Evolutionary conservation across 2,329 filamentous ascomycete genomes (phyloP), one percentile per base, ranked within the genome.

Genomic region (Clarireedia sp.): DNA sequence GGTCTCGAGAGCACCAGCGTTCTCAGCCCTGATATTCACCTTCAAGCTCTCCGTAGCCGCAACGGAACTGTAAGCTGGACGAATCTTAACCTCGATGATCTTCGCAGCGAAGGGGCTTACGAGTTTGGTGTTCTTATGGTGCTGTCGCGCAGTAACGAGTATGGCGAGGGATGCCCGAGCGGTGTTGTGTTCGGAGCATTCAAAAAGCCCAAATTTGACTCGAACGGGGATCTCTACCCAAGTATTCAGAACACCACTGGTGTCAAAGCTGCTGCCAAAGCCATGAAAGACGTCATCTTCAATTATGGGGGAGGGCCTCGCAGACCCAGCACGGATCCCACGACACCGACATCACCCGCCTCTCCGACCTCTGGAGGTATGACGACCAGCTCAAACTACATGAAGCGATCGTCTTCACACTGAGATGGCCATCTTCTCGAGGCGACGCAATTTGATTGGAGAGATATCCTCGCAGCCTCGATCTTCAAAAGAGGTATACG

Each of bases 301-400:
- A 40, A 36, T 23, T 21, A 44, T 36, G 41, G 10, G 16, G 45
- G 24, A 44, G 38, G 24, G 24, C 5, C 29, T 19, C 48, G 51
- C 43, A 40, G 12, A 47, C 50, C 36, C 45, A 48, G 24, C n/a
- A 52, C 55, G 0, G 51, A 48, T 44, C 54, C 49, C 1, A 51
- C 56, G 29, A 47, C 58, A 23, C 19, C 48, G 9, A 51, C 19
- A 12, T 17, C 48, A 21, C 43, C 19, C 6, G n/a, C 36, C 23
- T 57, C 48, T 48, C 54, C 49, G 26, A 56, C 59, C 23, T 57
- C 59, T 48, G 59, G 62, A 14, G 69, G 80, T 14, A 77, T 77
- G 2, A 78, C 81, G 1, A 78, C 79, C 1, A 78, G 76, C 41
- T 23, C 21, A 23, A 45, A 23, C 10, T 24, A 21, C 21, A 21